phyloP scores from a whole-genome alignment of 139 green algal genomes.

The Tetradesmus lagerheimii region DNA sequence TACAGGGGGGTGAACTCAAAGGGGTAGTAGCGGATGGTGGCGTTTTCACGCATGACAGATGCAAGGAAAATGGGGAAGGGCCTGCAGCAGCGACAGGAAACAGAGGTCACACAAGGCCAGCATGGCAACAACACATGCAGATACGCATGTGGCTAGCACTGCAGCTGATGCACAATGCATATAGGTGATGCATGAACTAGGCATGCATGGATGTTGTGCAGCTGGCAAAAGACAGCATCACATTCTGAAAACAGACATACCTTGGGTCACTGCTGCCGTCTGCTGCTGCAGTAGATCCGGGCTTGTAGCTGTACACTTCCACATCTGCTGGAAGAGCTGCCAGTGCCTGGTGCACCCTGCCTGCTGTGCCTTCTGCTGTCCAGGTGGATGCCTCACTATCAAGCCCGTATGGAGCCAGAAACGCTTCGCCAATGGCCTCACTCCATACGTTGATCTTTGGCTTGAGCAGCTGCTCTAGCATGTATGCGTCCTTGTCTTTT shows the following conservation, averaged over 20 bases:
- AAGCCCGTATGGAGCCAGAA: background rate
- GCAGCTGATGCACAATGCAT: background rate
- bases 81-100: background rate
- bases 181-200: too few relatives aligned
- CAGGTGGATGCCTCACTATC: background rate
- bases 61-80: slow-evolving; percentile 54
- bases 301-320: background rate
- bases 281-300: background rate
- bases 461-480: background rate
- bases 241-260: background rate
- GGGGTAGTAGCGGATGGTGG: slow-evolving; percentile 44
- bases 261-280: slow-evolving; percentile 21
- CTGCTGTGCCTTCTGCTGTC: background rate
- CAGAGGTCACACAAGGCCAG: too few relatives aligned
- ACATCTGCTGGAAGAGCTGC: background rate
- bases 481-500: background rate
- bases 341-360: background rate
- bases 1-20: slow-evolving; percentile 49
- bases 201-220: too few relatives aligned
- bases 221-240: too few relatives aligned
- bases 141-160: background rate
- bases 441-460: background rate
- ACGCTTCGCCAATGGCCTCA: background rate
- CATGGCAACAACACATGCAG: background rate
- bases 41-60: slow-evolving; percentile 39